Base-by-base conservation (phyloP, 2,329 filamentous ascomycete species). In the Sarocladium strictum region DNA sequence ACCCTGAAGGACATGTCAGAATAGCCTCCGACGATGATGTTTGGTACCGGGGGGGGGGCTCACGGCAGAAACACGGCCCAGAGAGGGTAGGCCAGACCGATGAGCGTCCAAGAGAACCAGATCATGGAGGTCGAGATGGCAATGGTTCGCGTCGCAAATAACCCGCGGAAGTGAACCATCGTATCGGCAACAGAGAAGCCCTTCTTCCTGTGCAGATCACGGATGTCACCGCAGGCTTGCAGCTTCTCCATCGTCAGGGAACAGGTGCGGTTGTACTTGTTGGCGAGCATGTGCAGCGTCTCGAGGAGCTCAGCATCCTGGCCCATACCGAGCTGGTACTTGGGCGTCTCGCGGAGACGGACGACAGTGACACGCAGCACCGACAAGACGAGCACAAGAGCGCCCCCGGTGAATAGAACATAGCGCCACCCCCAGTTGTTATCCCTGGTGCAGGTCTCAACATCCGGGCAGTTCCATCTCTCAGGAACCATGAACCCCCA, bases 51-150 rank as follows among this genome's bases (percentile, higher is more conserved):
- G 27, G 27, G 17, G 49, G 7, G 9, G 7, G 67, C 71, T 58
- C 65, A 77, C 72, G 83, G 83, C 1, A 90, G 70, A 65, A 90
- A 91, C 53, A 89, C 86, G 59, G 88, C 87, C 67, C 87, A 91
- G 0, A 91, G 73, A 0, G 87, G 87, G 61, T 90, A 90, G 0
- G 84, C 86, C 0, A 90, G 75, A 6, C 87, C 86, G 32, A 89
- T 87, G 2, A 87, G 64, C 0, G 80, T 76, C 87, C 87, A 90
- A 0, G 81, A 85, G 5, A 86, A 63, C 80, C 84, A 88, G 58
- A 90, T 82, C 56, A 90, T 69, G 0, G 70, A 58, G 0, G 86
- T 90, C 0, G 81, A 85, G 2, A 84, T 63, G 1, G 72, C 80
- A 54, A 89, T 80, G 55, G 74, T 77, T 53, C 67, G 77, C 1